phyloP scores from a whole-genome alignment of 768 basidiomycete genomes.

The Scleroderma bovista region DNA sequence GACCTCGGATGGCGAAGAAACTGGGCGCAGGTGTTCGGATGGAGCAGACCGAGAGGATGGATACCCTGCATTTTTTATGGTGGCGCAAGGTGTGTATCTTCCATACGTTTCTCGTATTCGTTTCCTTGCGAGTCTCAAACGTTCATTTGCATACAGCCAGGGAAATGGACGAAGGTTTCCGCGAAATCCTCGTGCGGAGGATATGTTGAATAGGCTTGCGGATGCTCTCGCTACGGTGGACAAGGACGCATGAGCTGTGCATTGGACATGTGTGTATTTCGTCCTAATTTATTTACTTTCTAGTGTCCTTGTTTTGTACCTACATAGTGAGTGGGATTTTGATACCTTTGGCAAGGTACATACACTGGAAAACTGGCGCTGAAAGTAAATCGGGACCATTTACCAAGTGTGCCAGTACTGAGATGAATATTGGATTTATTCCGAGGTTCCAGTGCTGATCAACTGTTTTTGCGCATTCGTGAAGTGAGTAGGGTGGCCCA shows the following conservation, averaged over 20 bases:
- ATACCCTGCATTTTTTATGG: constrained; percentile 50
- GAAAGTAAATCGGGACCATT: too few species aligned
- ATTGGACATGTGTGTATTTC: too few species aligned
- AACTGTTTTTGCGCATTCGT: too few species aligned
- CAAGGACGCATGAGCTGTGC: constrained; percentile 32
- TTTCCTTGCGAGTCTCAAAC: background rate
- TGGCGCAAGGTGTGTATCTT: constrained; percentile 53
- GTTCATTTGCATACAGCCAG: constrained; percentile 31
- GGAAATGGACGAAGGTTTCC: constrained; percentile 69
- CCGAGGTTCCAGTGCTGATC: too few species aligned
- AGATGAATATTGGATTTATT: too few species aligned
- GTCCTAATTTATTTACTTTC: too few species aligned
- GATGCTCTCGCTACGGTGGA: constrained; percentile 54
- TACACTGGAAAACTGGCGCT: too few species aligned
- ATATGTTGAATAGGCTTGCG: constrained; percentile 61
- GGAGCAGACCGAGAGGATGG: constrained; percentile 48
- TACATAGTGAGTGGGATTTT: too few species aligned
- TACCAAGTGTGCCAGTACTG: too few species aligned
- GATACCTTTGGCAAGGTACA: too few species aligned
- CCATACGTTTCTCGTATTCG: background rate
- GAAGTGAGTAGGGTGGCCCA: too few species aligned
- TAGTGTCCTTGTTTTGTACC: too few species aligned
- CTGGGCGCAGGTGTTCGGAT: constrained; percentile 64
- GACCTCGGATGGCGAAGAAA: constrained; percentile 72
- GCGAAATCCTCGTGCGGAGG: constrained; percentile 62